Base-by-base conservation (phyloP, 768 basidiomycete genomes). In the Steccherinum ochraceum region DNA sequence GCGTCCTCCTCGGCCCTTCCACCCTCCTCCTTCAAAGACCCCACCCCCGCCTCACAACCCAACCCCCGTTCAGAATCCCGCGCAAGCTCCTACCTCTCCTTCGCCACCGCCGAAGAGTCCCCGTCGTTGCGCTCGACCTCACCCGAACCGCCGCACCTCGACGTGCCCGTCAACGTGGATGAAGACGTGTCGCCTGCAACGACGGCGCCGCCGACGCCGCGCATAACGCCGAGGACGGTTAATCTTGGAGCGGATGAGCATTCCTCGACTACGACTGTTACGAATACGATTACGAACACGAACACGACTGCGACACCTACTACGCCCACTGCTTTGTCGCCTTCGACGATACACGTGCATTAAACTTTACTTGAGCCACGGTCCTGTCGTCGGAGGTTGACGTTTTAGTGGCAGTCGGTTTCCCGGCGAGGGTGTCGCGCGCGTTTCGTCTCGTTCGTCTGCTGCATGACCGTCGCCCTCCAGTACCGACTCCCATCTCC, bases 41-140 rank as follows among this genome's bases (percentile, higher is more conserved):
- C 25, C 45, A 20, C 43, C 40, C 27, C 41, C 3, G n/a, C n/a
- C n/a, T n/a, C n/a, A n/a, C n/a, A n/a, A n/a, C n/a, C n/a, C n/a
- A 43, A 46, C 50, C 13, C 42, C 24, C 60, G 63, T 30, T 40
- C 63, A 2, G 56, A 44, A 3, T 64, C 63, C 3, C 56, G 63
- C 43, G 61, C 61, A 19, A 63, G 61, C 49, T 60, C 61, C 12
- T 48, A 48, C 48, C 49, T 55, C 45, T 55, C 63, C 1, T 64
- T 58, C 41, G 60, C 56, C 5, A 64, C 63, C 25, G 63, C 63
- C 4, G 57, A 61, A 13, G 63, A 64, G 45, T 7, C 7, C 41
- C n/a, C n/a, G n/a, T 18, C 41, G 10, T 19, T 43, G n/a, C 41
- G 10, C 41, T 43, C 21, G n/a, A 43, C 21, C 10, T 43, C 16